Evolutionary conservation across 345 rosid species (phyloP).

Genomic region (Corchorus olitorius): DNA sequence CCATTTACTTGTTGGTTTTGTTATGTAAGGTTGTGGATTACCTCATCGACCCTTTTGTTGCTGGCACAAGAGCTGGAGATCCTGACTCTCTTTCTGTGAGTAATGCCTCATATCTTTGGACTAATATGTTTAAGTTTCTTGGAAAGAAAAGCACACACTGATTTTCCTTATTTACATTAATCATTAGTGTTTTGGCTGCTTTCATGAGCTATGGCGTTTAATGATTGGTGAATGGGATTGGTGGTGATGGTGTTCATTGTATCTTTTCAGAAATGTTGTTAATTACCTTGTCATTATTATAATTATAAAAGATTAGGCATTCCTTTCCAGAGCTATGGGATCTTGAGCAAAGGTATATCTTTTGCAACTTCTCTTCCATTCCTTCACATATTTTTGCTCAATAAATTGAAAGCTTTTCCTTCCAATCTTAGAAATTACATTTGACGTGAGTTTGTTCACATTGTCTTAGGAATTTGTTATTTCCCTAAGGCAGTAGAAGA

Average conservation of each 20-base stretch:
- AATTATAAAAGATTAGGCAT: constrained; percentile 69
- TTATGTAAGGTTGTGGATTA: constrained; percentile 84
- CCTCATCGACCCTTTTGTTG: constrained; percentile 91
- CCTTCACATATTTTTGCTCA: constrained; percentile 18
- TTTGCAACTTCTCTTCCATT: constrained; percentile 19
- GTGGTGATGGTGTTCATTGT: constrained; percentile 18
- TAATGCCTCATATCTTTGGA: constrained; percentile 26
- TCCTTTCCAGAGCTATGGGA: constrained; percentile 91
- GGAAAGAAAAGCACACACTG: constrained; percentile 8
- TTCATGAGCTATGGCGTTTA: constrained; percentile 4
- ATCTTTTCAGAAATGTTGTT: constrained; percentile 8
- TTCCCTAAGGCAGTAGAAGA: neutral
- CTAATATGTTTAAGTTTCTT: constrained; percentile 18
- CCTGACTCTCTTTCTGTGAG: constrained; percentile 94
- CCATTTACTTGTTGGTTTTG: neutral
- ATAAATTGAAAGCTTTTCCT: neutral
- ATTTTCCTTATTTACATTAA: neutral
- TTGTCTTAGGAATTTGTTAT: neutral
- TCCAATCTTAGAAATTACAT: constrained; percentile 9
- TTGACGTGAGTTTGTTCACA: neutral
- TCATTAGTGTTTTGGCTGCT: constrained; percentile 1
- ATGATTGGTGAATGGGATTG: constrained; percentile 13
- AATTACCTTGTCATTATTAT: constrained; percentile 25
- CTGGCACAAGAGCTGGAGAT: constrained; percentile 88
- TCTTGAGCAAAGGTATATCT: constrained; percentile 72